Evolutionary conservation across 2,329 filamentous ascomycete genomes (phyloP).

Genomic region (Hypoxylon sp.): DNA sequence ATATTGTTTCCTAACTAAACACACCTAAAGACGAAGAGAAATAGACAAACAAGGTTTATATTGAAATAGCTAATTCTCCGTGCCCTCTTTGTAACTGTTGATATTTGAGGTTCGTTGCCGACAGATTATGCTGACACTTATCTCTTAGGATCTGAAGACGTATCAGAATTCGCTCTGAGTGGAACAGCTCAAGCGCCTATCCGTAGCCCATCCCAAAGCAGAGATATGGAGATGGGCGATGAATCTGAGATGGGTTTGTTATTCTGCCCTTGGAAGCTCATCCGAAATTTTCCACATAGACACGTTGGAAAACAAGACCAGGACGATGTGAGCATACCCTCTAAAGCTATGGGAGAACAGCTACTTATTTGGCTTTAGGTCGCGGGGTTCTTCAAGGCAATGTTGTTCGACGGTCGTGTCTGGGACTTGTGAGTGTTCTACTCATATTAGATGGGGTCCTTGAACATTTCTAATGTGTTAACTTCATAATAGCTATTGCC

Average conservation of each 20-base stretch:
- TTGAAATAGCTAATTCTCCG: not conserved
- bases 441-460: not conserved
- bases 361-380: constrained; percentile 54
- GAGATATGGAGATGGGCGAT: constrained; percentile 50
- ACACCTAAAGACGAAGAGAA: not conserved
- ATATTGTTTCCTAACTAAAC: not conserved
- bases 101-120: not conserved
- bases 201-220: not conserved
- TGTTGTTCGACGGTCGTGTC: constrained; percentile 69
- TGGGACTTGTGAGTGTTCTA: constrained; percentile 81
- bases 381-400: constrained; percentile 67
- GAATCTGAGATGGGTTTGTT: constrained; percentile 45
- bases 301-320: constrained; percentile 70
- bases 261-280: constrained; percentile 67
- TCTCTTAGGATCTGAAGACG: not conserved
- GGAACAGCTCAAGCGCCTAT: not conserved
- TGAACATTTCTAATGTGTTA: constrained; percentile 8
- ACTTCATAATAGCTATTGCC: constrained; percentile 71
- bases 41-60: not conserved
- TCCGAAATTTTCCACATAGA: constrained; percentile 71
- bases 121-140: constrained; percentile 9
- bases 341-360: not conserved
- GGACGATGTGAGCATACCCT: constrained; percentile 59
- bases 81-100: not conserved
- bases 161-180: not conserved